Evolutionary conservation across 2,329 filamentous ascomycete genomes (phyloP), one percentile per base, ranked within the genome.

Genomic region (Zymoseptoria pseudotritici): DNA sequence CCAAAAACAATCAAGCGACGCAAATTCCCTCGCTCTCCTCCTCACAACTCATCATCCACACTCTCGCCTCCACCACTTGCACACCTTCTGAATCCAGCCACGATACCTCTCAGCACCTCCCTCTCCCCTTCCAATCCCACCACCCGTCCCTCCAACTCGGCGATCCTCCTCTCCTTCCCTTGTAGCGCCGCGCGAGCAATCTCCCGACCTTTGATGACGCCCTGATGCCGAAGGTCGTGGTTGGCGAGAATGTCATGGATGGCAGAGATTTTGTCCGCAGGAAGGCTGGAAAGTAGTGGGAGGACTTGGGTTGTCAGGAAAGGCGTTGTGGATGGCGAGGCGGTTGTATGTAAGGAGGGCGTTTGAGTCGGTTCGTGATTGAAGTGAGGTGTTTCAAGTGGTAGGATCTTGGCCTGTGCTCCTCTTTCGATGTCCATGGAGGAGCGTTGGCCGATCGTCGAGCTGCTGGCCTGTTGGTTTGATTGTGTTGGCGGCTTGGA

Each of bases 61-160:
- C 60, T 59, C 29, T 54, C 53, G 19, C 19, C 26, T n/a, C 11
- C 36, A n/a, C 11, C 36, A 17, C 13, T 46, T 7, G 10, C 36
- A 17, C 36, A 17, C 13, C 36, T 13, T 46, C 36, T 17, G 13
- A 46, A 46, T 1, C 17, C 36, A n/a, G 36, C 36, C 13, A 46
- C 36, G 17, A 46, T 7, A 46, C 36, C 36, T 61, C 76, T 79
- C 68, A 82, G 79, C 58, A 82, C 77, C 68, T 84, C 80, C 50
- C 77, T 72, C 69, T 86, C 81, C 13, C 79, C 78, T 69, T 86
- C 81, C 42, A 88, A 70, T 11, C 74, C 75, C 4, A 72, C 74
- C 79, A 95, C 78, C 66, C 87, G 76, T 70, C 89, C 77, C 77
- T 86, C 81, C 75, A 96, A 75, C 73, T 89, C 78, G 72, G 80